Conservation (phyloP, 78 protist genomes). For the Trichosphaerium sp. region DNA sequence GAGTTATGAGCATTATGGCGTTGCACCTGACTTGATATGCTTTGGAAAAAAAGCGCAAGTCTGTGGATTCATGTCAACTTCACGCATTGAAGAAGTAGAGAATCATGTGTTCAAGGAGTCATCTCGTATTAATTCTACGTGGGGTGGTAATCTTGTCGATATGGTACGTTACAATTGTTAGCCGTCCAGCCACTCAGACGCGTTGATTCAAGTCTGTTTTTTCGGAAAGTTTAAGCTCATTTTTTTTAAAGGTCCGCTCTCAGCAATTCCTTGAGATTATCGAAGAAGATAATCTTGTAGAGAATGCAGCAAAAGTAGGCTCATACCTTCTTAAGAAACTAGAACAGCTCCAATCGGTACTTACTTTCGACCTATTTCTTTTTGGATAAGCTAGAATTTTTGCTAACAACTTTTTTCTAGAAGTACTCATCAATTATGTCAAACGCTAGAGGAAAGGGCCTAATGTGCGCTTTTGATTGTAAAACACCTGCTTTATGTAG, state of each 20-base stretch:
- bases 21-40: slow-evolving; percentile 2
- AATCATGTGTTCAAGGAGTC: slow-evolving; percentile 14
- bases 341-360: background rate
- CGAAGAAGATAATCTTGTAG: slow-evolving; percentile 4
- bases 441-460: slow-evolving; percentile 9
- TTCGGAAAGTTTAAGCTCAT: no score
- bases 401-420: no score
- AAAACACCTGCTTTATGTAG: background rate
- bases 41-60: background rate
- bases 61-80: slow-evolving; percentile 8
- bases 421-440: background rate
- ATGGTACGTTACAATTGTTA: no score
- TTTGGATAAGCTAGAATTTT: no score
- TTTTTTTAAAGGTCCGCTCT: no score
- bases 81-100: background rate
- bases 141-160: slow-evolving; percentile 13
- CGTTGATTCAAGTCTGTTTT: no score
- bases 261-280: slow-evolving; percentile 3
- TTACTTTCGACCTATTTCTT: no score
- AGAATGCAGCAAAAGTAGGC: slow-evolving; percentile 7
- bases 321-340: background rate
- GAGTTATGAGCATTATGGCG: slow-evolving; percentile 5
- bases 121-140: slow-evolving; percentile 11
- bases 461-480: background rate
- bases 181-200: no score